Evolutionary conservation across 2,329 filamentous ascomycete genomes (phyloP), one percentile per base, ranked within the genome.

Genomic region (Podosphaera aphanis): DNA sequence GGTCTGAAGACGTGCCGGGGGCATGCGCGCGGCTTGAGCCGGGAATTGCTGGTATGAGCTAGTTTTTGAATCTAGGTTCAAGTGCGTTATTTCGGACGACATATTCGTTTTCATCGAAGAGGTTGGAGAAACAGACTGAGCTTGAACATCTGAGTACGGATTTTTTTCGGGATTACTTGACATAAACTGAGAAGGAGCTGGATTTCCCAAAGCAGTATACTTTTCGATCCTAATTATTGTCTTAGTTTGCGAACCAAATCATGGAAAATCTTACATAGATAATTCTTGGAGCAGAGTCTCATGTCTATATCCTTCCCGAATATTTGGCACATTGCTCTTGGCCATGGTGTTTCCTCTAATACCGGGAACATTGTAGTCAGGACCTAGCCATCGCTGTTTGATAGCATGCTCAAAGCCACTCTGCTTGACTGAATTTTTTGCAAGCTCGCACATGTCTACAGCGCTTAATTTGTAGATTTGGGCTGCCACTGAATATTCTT

Each of bases 401-500:
- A 95, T 69, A 11, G 77, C 72, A 55, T 81, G 69, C 60, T 98
- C 90, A 57, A 93, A 98, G 5, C 90, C 90, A 59, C 84, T 93
- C 61, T 98, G 90, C 55, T 79, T 76, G 36, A 98, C 90, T 8
- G 84, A 93, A 60, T 95, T 88, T 63, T 93, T 93, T 20, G 90
- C 90, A 47, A 98, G 64, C 63, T 98, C 90, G 59, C 90, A 95
- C 90, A 98, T 98, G 57, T 98, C 90, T 3, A 95, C 86, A 0
- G 88, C 81, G 57, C 79, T 92, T 35, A 98, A 74, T 64, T 95
- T 95, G 66, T 95, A 98, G 48, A 98, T 98, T 63, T 98, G 90
- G 3, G 90, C 90, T 2, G 90, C 90, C 7, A 98, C 90, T 0
- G 88, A 86, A 58, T 98, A 98, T 59, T 98, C 90, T 61, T 98